Percentiles rank a stretch among this genome's conserved stretches.
These are phyloP conservation scores for Ceratocystis albifundus DNA, from an alignment of 2,329 filamentous ascomycete species.

Conservation along the genomic window DNA sequence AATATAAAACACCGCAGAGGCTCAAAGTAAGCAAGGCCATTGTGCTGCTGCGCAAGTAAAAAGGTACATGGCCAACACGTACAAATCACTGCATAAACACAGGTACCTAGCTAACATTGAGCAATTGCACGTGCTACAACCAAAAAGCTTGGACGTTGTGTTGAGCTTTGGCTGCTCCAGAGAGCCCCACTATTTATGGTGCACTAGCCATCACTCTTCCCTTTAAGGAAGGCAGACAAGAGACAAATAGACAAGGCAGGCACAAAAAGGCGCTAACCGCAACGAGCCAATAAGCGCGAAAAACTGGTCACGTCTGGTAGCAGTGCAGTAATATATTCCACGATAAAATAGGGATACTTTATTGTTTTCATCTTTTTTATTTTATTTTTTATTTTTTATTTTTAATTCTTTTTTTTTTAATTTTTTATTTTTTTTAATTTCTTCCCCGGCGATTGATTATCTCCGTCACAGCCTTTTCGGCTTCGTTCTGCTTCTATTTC, in stretches of 20 bases:
- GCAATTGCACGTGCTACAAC: background rate
- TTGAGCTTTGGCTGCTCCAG: conserved; percentile 1
- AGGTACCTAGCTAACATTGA: background rate
- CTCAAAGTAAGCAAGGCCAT: background rate
- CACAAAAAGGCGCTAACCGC: background rate
- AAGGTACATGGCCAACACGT: background rate
- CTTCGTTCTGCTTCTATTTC: background rate
- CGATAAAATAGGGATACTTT: background rate
- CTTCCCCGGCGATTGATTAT: background rate
- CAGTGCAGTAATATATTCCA: background rate
- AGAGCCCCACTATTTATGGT: background rate
- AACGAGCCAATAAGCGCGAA: conserved; percentile 5
- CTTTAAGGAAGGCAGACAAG: background rate
- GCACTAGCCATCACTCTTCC: too few species aligned
- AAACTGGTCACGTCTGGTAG: background rate
- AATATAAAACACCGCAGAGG: too few species aligned
- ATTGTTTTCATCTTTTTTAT: background rate
- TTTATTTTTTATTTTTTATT: too few species aligned
- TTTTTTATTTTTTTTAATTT: background rate
- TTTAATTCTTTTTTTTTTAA: background rate
- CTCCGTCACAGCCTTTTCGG: too few species aligned
- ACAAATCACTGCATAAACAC: background rate
- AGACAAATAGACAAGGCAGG: background rate
- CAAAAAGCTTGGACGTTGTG: background rate
- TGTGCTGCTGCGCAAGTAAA: background rate